Percentiles rank a stretch among this genome's conserved stretches.
Conservation (phyloP, 2,329 filamentous ascomycete genomes). For the Fusarium sp. region DNA sequence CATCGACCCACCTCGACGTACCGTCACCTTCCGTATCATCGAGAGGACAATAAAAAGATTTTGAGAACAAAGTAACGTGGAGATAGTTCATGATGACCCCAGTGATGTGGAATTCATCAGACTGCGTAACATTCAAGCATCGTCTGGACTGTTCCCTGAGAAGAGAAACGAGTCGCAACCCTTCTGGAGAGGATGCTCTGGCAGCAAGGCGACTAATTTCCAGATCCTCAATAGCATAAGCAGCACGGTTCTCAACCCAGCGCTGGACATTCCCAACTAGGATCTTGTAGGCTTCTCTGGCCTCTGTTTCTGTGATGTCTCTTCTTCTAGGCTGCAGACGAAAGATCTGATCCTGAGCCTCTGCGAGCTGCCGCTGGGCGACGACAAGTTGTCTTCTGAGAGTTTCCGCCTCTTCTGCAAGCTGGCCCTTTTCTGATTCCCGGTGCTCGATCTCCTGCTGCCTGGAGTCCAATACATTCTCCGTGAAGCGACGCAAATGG, state of each 20-base stretch:
- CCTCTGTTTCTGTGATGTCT: conserved; percentile 50
- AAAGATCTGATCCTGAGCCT: conserved; percentile 47
- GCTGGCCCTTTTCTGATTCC: conserved; percentile 43
- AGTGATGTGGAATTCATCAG: conserved; percentile 50
- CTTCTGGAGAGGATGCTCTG: conserved; percentile 39
- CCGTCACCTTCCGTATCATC: conserved; percentile 45
- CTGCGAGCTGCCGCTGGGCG: conserved; percentile 44
- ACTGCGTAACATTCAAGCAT: conserved; percentile 43
- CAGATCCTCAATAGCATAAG: conserved; percentile 45
- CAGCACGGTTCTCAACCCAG: conserved; percentile 50
- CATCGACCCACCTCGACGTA: conserved; percentile 47
- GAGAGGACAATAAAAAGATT: conserved; percentile 50
- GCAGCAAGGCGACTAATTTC: conserved; percentile 40
- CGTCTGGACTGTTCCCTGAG: conserved; percentile 48
- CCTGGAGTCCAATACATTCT: conserved; percentile 49
- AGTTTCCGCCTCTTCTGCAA: conserved; percentile 42
- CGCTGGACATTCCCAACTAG: conserved; percentile 48
- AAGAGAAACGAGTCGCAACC: conserved; percentile 46
- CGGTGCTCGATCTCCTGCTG: conserved; percentile 47
- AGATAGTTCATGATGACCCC: conserved; percentile 51
- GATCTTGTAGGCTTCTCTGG: conserved; percentile 46
- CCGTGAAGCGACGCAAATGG: conserved; percentile 48
- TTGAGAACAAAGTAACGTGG: conserved; percentile 48
- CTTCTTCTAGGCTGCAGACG: conserved; percentile 46
- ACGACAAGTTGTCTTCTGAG: conserved; percentile 45